A percentile compares a stretch with the other conserved stretches of the same genome.
Conservation (phyloP, 441 rosid genomes). For the Gossypium gossypioides region DNA sequence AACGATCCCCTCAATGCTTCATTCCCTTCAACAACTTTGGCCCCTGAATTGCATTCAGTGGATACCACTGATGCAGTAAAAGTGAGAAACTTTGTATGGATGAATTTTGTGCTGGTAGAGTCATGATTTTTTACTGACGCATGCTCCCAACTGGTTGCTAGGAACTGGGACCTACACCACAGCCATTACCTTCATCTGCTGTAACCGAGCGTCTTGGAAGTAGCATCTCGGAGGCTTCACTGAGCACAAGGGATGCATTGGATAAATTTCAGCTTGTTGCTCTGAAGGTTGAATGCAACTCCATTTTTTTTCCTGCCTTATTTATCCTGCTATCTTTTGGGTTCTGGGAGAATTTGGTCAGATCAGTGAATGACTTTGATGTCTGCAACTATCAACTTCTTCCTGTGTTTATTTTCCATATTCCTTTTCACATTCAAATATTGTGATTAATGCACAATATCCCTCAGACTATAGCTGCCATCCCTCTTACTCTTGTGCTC, state of each 20-base stretch:
- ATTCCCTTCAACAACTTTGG: slow-evolving; percentile 38
- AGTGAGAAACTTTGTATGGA: slow-evolving; percentile 28
- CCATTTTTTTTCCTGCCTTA: neutral
- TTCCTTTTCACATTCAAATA: neutral
- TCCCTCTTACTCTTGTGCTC: neutral
- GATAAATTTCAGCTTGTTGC: slow-evolving; percentile 82
- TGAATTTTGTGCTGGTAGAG: slow-evolving; percentile 9
- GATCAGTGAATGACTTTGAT: neutral
- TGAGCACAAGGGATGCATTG: slow-evolving; percentile 83
- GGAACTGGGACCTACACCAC: slow-evolving; percentile 53
- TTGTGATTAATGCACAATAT: neutral
- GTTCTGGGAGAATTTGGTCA: neutral
- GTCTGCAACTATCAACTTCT: neutral
- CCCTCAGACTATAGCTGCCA: neutral
- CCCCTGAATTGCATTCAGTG: slow-evolving; percentile 43
- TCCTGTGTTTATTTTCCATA: neutral
- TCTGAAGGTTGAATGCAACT: slow-evolving; percentile 47
- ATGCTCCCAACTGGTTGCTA: slow-evolving; percentile 21
- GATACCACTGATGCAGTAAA: slow-evolving; percentile 47
- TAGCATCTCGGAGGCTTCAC: slow-evolving; percentile 52
- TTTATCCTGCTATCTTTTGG: neutral
- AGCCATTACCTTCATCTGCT: slow-evolving; percentile 41
- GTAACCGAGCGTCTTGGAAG: slow-evolving; percentile 55
- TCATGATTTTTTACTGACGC: slow-evolving; percentile 13
- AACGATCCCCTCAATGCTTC: slow-evolving; percentile 32